Evolutionary conservation across 2,329 filamentous ascomycete genomes (phyloP), one percentile per base, ranked within the genome.

Genomic region (Blastomyces silverae): DNA sequence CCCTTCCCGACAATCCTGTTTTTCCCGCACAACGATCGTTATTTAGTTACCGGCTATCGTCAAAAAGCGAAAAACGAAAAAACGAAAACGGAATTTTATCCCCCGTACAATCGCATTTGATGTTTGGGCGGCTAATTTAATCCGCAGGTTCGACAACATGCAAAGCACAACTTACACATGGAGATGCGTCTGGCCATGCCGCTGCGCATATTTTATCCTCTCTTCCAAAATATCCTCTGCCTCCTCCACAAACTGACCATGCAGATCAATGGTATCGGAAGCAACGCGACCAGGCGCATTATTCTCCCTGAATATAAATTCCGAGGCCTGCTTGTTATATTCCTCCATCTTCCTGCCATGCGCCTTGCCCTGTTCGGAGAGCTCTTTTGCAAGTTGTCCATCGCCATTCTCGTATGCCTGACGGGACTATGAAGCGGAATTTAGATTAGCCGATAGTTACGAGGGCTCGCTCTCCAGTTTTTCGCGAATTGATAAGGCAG

Each of bases 301-400:
- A 81, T 97, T 97, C 79, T 93, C 91, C 52, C 92, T 88, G 81
- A 99, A 97, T 75, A 97, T 97, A 77, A 85, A 96, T 66, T 97
- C 90, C 66, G 90, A 91, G 1, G 94, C 94, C 77, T 96, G 91
- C 69, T 85, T 87, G 82, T 97, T 97, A 80, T 92, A 95, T 66
- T 88, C 82, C 69, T 95, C 91, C 86, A 95, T 94, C 75, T 89
- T 85, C 65, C 86, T 85, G 53, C 88, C 92, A 76, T 97, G 92
- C 56, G 81, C 78, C 79, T 97, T 96, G 73, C 90, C 91, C 77
- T 96, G 85, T 72, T 94, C 87, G 50, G 89, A 92, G 62, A 96
- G 84, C 64, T 90, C 80, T 76, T 97, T 92, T 61, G 94, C 94
- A n/a, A 75, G 80, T 22, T 85, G 91, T 70, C 92, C 90, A 76